Base-by-base conservation (phyloP, 148 eudicot species). In the Nyssa sinensis region DNA sequence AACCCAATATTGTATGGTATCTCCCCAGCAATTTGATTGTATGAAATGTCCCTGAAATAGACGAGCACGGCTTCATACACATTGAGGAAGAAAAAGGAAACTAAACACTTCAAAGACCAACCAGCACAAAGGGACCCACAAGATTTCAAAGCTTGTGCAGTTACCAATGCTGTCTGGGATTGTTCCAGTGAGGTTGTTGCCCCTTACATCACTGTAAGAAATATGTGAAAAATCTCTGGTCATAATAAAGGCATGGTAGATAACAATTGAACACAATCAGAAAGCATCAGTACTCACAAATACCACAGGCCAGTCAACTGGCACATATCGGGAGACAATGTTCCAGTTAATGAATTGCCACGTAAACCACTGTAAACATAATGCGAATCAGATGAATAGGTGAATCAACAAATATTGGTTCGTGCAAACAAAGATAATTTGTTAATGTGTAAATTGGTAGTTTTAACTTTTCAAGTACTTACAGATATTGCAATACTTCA, bases 231-330 rank as follows among this genome's bases (percentile, higher is more conserved):
- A 1, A 33, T 41, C 27, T 13, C 19, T 69, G 16, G 14, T 10
- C 2, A 27, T 11, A 28, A 3, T 23, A 19, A 39, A 41, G 16
- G 13, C 2, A 1, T 11, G 5, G 39, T 27, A 55, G 11, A 4
- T 2, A 14, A 37, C 8, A 24, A 19, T 8, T 9, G 35, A 49
- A 29, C 31, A 5, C 25, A 33, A 58, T 23, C 23, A 55, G 4
- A 9, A 31, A 21, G 0, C 27, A 39, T 29, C 6, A 31, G 29
- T 21, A 87, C 94, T 75, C 69, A 90, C 94, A 90, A 90, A 49
- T 87, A 90, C 94, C 94, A 90, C 75, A 90, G 80, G 63, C 94
- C 94, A 72, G 91, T 90, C 74, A 90, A 62, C 73, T 90, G 94
- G 82, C 94, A 90, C 85, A 90, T 85, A 81, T 90, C 94, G 57